Evolutionary conservation across 495 filamentous ascomycete species (phyloP), one percentile per base, ranked within the genome.

Genomic region (Annulohypoxylon maeteangense): DNA sequence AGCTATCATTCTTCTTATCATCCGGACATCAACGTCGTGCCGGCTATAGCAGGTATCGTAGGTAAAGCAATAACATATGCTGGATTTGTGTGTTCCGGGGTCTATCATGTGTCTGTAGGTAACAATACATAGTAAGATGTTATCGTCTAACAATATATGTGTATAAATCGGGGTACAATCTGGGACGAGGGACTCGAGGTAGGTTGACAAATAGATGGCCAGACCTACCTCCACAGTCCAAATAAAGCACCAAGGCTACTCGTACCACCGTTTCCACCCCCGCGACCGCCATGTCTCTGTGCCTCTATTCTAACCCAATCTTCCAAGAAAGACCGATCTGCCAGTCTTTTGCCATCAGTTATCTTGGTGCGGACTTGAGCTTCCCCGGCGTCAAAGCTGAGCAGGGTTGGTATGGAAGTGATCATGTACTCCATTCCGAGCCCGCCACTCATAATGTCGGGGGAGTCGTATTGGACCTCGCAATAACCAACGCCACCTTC

Each of bases 371-470:
- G 78, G 0, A 81, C 54, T 74, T 88, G 83, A 4, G 88, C 82
- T 70, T 91, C 88, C 44, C 85, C 83, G n/a, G 85, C 82, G 50
- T 85, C 85, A 69, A 93, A 93, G 25, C 85, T 83, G 23, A 92
- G 79, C 40, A 93, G 72, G n/a, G 89, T 91, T 22, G 91, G 91
- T 67, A 92, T 80, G 7, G 83, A 83, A 36, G 82, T 90, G 63
- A 92, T 89, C 82, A 86, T 83, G 75, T 89, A 91, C 20, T 81
- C 82, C 51, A 84, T 77, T 1, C 81, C 84, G 47, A 91, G 69
- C 4, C 82, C 85, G 8, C 81, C 84, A n/a, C 77, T 65, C 77
- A 82, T 82, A 36, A 90, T 81, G 57, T 87, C 87, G 0, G 85
- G 84, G 4, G 85, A 81, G 72, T 93, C 91, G 40, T 87, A 84